These are phyloP conservation scores for Pseudonitzschia pungens DNA, from an alignment of 108 stramenopile genomes.

Conservation along the genomic window DNA sequence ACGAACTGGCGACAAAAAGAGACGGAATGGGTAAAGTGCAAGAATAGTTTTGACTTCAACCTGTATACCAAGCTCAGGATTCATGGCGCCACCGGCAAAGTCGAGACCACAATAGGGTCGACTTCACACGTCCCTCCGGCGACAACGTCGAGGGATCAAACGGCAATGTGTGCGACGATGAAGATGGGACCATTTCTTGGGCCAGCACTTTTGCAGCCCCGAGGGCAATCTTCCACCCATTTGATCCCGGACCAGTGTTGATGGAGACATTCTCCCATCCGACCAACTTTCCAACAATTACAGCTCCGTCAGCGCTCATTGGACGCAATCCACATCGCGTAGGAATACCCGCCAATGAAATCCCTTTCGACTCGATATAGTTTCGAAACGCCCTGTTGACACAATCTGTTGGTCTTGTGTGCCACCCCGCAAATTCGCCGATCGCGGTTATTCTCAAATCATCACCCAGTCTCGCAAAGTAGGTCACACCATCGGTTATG, in stretches of 20 bases:
- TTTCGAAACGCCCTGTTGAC: slow-evolving; percentile 35
- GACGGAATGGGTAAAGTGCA: no score
- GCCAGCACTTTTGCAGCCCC: slow-evolving; percentile 36
- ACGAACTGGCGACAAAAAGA: no score
- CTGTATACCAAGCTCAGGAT: no score
- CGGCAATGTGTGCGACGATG: no score
- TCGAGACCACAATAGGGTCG: no score
- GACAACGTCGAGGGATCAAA: no score
- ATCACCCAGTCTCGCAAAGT: slow-evolving; percentile 37
- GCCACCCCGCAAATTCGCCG: slow-evolving; percentile 47
- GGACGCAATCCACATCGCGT: slow-evolving; percentile 41
- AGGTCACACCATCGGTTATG: slow-evolving; percentile 42
- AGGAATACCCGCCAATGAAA: slow-evolving; percentile 15
- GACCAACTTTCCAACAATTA: slow-evolving; percentile 28
- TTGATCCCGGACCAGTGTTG: slow-evolving; percentile 38
- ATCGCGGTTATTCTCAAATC: slow-evolving; percentile 42
- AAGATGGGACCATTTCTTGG: no score
- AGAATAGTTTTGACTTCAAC: no score
- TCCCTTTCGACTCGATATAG: slow-evolving; percentile 30
- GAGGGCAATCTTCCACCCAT: slow-evolving; percentile 50
- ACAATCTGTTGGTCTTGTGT: slow-evolving; percentile 27
- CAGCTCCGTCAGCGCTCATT: slow-evolving; percentile 36
- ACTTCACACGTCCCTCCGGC: no score
- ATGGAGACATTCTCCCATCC: slow-evolving; percentile 31
- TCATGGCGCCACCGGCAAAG: no score